Evolutionary conservation across 2,329 filamentous ascomycete species (phyloP).

Genomic region (Herpotrichia juniperi): DNA sequence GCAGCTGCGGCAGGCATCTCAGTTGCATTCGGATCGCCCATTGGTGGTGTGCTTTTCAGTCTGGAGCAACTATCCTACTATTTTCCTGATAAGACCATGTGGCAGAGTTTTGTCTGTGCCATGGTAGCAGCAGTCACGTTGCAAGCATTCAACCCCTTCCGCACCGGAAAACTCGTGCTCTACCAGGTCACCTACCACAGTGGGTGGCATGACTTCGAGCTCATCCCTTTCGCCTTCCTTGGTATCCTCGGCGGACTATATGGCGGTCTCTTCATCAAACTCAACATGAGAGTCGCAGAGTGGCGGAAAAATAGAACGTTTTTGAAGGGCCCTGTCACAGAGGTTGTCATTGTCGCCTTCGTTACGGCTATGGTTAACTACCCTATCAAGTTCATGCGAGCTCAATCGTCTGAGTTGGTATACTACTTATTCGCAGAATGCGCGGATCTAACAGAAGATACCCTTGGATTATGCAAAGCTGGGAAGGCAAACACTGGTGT

Average conservation of each 20-base stretch:
- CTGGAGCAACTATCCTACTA: constrained; percentile 97
- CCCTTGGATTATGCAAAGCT: constrained; percentile 87
- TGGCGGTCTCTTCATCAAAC: constrained; percentile 90
- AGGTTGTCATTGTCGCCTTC: constrained; percentile 80
- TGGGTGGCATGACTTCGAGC: constrained; percentile 93
- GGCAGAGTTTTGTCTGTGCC: constrained; percentile 98
- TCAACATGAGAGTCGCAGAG: constrained; percentile 84
- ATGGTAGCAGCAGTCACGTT: constrained; percentile 97
- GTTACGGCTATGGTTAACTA: constrained; percentile 91
- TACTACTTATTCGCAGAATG: constrained; percentile 93
- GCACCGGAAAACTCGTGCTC: constrained; percentile 91
- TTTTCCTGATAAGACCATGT: constrained; percentile 99
- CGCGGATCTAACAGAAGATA: constrained; percentile 79
- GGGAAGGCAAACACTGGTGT: constrained; percentile 82
- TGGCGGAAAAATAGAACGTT: constrained; percentile 78
- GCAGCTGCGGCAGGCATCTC: constrained; percentile 92
- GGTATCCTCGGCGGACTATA: constrained; percentile 93
- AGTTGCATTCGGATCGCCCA: constrained; percentile 91
- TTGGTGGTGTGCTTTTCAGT: constrained; percentile 93
- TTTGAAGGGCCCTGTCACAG: constrained; percentile 71
- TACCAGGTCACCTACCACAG: constrained; percentile 94
- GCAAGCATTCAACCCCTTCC: constrained; percentile 91
- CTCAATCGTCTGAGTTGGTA: constrained; percentile 88
- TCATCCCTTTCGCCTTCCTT: constrained; percentile 84
- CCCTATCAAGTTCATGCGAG: constrained; percentile 94